Base-by-base conservation (phyloP, 139 green algal genomes). In the Closterium sp. region DNA sequence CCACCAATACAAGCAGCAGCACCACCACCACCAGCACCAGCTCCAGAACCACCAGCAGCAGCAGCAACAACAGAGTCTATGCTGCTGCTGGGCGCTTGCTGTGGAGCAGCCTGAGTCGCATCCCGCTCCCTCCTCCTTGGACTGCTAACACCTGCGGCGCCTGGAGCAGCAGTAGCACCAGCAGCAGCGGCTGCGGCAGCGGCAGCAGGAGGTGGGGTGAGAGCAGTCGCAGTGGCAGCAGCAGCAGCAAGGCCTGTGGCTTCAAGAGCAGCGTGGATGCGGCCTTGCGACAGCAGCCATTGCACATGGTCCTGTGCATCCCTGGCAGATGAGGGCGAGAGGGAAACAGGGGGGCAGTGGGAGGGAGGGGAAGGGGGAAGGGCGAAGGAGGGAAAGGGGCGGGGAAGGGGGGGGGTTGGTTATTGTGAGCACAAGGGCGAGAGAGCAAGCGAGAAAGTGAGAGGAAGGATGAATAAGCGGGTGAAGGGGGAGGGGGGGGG, bases 301-400 rank as follows among this genome's bases (percentile, higher is more conserved):
- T 38, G 81, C 43, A 98, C 91, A 3, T 96, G 95, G 94, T 99
- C 97, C 84, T 96, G 93, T 2, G 93, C 92, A 84, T 98, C 97
- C 1, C 96, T 0, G 96, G 96, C 85, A 25, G 12, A 69, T 69
- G 0, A 16, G 9, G 43, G 9, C 10, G 43, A 69, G 12, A 69
- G 43, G 43, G 9, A 9, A 16, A 69, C 43, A 25, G 43, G 43
- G 4, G 43, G 43, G 23, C 43, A 69, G 43, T 1, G 8, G 43
- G 43, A 69, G 9, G 43, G 10, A 25, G 12, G 43, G 23, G 0
- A 69, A 28, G 9, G 10, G 43, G 43, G 36, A 6, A 6, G 36
- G 36, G 6, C 36, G 16, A 10, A 66, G 3, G 38, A 4, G 16
- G 38, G 16, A 8, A 66, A 10, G 38, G 38, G 38, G 38, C 0